Evolutionary conservation across 768 basidiomycete species (phyloP).

Genomic region (Hygrocybe punicea): DNA sequence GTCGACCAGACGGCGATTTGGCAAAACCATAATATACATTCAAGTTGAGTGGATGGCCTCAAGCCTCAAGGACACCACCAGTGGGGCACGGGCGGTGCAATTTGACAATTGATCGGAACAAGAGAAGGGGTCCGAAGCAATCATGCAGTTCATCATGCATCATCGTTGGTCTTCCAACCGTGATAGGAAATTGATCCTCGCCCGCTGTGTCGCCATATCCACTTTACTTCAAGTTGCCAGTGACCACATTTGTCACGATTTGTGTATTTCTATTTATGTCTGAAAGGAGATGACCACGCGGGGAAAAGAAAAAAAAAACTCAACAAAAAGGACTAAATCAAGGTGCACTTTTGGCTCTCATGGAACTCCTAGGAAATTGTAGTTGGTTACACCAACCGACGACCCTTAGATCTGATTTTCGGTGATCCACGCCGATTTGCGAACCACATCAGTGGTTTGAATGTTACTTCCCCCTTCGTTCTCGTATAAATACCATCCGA

Average conservation of each 20-base stretch:
- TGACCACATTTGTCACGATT: too few species aligned
- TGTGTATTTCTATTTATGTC: neutral
- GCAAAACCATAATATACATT: too few species aligned
- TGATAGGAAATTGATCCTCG: too few species aligned
- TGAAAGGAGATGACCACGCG: constrained; percentile 2
- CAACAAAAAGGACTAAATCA: constrained; percentile 39
- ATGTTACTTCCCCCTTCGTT: neutral
- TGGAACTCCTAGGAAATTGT: constrained; percentile 45
- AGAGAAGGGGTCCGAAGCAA: neutral
- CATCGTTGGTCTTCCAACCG: too few species aligned
- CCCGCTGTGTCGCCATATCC: too few species aligned
- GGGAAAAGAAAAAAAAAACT: neutral
- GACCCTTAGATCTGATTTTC: constrained; percentile 75
- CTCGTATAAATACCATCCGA: constrained; percentile 13
- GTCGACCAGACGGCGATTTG: too few species aligned
- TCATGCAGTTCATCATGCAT: too few species aligned
- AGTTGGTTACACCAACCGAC: constrained; percentile 42
- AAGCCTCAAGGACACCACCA: too few species aligned
- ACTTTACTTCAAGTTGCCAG: too few species aligned
- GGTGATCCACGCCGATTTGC: constrained; percentile 54
- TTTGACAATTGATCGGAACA: neutral
- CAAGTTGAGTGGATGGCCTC: too few species aligned
- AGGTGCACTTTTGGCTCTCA: constrained; percentile 41
- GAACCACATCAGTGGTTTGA: constrained; percentile 14
- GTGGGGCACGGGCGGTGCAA: too few species aligned